These are phyloP conservation scores for Mucor saturninus DNA, from an alignment of 371 early-diverging fungal genomes.

Conservation along the genomic window DNA sequence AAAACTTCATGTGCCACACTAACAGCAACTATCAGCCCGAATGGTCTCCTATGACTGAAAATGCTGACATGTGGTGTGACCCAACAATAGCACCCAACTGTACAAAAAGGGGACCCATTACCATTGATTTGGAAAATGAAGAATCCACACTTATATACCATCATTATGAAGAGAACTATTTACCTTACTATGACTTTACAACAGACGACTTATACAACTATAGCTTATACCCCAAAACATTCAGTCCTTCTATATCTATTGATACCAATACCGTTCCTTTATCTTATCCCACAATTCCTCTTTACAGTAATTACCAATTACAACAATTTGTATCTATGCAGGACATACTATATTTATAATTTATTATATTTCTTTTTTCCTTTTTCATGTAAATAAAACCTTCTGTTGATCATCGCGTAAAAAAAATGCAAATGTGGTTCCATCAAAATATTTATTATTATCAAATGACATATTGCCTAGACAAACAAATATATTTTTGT, in stretches of 20 bases:
- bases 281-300: neutral
- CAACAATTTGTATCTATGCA: constrained; percentile 35
- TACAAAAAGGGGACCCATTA: constrained; percentile 21
- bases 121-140: constrained; percentile 32
- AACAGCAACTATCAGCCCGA: neutral
- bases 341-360: constrained; percentile 32
- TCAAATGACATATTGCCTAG: too few relatives aligned
- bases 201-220: neutral
- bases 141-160: constrained; percentile 23
- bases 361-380: neutral
- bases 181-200: neutral
- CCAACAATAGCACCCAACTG: neutral
- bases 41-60: neutral
- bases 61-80: neutral
- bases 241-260: neutral
- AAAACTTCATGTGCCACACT: neutral
- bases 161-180: constrained; percentile 6
- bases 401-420: too few relatives aligned
- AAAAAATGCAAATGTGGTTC: too few relatives aligned
- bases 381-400: neutral
- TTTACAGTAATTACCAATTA: neutral
- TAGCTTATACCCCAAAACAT: neutral
- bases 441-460: too few relatives aligned
- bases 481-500: too few relatives aligned
- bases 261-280: neutral